Base-by-base conservation (phyloP, 176 grass and related monocot genomes). In the Avena eriantha region DNA sequence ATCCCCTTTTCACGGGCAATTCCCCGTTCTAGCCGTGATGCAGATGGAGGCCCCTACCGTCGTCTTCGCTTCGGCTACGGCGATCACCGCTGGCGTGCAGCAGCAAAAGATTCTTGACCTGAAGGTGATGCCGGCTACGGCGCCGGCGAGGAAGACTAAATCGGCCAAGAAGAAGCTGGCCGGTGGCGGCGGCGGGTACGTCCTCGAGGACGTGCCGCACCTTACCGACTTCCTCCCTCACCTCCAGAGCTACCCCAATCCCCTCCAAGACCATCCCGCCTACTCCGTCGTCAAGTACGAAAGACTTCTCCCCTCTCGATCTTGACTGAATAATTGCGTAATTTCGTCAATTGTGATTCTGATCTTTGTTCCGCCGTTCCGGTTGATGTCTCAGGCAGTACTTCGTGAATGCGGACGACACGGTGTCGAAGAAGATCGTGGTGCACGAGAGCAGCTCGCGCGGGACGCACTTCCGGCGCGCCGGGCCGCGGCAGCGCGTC, bases 401-500 rank as follows among this genome's bases (percentile, higher is more conserved):
- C 51, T 97, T 97, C 82, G 95, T 97, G 50, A 83, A 93, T 23
- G 36, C 63, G 0, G 92, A 95, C 56, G 95, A 97, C 81, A 91
- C 87, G n/a, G 93, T 97, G 85, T 43, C 92, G 17, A 93, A 97
- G 86, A 93, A 97, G 85, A 95, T 97, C 85, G 95, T 97, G 36
- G 93, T 91, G 82, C 91, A 93, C 71, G 89, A 91, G 79, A 72
- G 75, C 82, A 95, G 93, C 78, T 13, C 87, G 10, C 92, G 86
- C 0, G 92, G 95, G 18, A 97, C 87, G 41, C 95, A 95, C 82
- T 97, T 97, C 87, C 89, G 95, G 24, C 92, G 95, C 36, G 92
- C 95, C 3, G 92, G 95, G 23, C 92, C 95, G n/a, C 90, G 92
- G 18, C 89, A 97, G 80, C 88, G 88, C 87, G 95, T 97, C 48